A percentile compares a stretch with the other conserved stretches of the same genome.
phyloP scores from a whole-genome alignment of 208 protist genomes.

The Leishmania martiniquensis region DNA sequence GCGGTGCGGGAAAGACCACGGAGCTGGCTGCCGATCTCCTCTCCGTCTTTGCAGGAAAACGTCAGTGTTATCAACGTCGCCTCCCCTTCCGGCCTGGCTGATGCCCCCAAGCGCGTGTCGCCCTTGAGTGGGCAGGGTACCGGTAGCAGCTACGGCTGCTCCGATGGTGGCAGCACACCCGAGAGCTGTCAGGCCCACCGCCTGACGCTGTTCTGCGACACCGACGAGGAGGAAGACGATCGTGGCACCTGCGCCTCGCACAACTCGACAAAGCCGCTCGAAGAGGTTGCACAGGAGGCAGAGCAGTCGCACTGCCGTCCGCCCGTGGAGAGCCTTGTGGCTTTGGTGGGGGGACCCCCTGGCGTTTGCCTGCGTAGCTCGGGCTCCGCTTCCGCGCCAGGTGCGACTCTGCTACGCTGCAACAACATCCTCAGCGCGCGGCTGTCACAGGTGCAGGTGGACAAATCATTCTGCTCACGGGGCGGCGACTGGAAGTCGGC shows the following conservation, averaged over 20 bases:
- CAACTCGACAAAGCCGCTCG: background rate
- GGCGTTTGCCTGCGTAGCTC: background rate
- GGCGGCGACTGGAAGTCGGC: background rate
- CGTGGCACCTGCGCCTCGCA: background rate
- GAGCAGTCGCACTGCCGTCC: background rate
- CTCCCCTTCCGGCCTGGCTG: background rate
- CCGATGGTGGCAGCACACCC: constrained; percentile 17
- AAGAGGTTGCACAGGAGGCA: background rate
- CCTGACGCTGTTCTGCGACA: constrained; percentile 15
- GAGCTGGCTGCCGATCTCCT: background rate
- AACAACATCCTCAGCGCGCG: background rate
- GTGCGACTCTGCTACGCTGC: background rate
- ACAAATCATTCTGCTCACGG: background rate
- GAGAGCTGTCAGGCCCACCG: constrained; percentile 14
- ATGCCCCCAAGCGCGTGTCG: constrained; percentile 1
- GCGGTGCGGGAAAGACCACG: background rate
- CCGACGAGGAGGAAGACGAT: constrained; percentile 7
- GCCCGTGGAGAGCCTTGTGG: background rate
- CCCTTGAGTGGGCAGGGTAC: constrained; percentile 10
- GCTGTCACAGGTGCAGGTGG: background rate
- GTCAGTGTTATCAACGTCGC: background rate
- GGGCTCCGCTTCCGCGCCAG: background rate
- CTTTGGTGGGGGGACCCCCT: background rate
- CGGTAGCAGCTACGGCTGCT: constrained; percentile 41
- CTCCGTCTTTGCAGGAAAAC: background rate